Percentiles rank a stretch among this genome's conserved stretches.
Evolutionary conservation across 352 stramenopile species (phyloP).

Genomic region (Paralagenidium karlingii): DNA sequence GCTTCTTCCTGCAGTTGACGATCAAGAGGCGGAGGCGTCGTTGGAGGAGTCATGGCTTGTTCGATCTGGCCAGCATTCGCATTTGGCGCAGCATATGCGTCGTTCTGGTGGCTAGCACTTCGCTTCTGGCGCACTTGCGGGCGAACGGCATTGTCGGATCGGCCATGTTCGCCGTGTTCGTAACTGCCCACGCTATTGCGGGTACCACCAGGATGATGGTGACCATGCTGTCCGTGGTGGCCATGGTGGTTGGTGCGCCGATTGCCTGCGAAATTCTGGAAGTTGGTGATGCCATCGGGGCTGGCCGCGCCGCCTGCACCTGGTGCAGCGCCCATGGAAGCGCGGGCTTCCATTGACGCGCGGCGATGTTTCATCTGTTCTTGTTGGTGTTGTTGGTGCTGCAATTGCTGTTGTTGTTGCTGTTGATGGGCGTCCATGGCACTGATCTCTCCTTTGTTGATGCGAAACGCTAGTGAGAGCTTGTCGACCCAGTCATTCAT

Average conservation of each 20-base stretch:
- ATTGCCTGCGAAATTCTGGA: slow-evolving; percentile 61
- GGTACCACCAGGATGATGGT: no score
- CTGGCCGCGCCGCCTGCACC: slow-evolving; percentile 5
- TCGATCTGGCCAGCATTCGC: neutral
- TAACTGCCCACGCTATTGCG: no score
- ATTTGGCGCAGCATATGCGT: neutral
- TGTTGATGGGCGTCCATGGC: slow-evolving; percentile 3
- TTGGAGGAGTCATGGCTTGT: no score
- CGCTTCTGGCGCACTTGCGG: neutral
- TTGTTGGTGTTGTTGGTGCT: slow-evolving; percentile 1
- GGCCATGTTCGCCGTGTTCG: no score
- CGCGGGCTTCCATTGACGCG: no score
- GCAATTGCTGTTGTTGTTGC: slow-evolving; percentile 1
- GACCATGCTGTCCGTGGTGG: no score
- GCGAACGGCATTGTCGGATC: no score
- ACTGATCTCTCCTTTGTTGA: slow-evolving; percentile 23
- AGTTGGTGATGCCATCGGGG: slow-evolving; percentile 34
- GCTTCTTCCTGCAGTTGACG: slow-evolving; percentile 20
- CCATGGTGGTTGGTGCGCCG: slow-evolving; percentile 1
- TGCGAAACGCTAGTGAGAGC: slow-evolving; percentile 37
- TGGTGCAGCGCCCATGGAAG: no score
- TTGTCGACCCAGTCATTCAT: slow-evolving; percentile 82
- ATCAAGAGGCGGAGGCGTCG: no score
- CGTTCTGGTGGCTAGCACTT: neutral
- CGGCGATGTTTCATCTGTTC: slow-evolving; percentile 5